These are phyloP conservation scores for bread wheat (Triticum aestivum) DNA, from an alignment of 176 grass and related monocot species.

Conservation along the genomic window DNA sequence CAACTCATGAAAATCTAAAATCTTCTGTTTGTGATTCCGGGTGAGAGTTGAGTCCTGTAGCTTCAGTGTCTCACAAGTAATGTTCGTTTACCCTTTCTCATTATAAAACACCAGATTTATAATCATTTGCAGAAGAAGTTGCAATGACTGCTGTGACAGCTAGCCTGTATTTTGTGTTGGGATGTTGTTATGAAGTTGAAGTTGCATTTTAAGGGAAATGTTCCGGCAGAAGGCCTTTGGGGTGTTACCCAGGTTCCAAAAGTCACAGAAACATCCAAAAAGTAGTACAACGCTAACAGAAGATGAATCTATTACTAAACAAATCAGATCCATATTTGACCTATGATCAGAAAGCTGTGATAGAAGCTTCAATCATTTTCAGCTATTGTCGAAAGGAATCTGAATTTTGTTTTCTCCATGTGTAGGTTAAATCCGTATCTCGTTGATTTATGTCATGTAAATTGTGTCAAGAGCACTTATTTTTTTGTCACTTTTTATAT, in stretches of 20 bases:
- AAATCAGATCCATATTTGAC: background rate
- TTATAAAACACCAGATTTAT: slow-evolving; percentile 9
- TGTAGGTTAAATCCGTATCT: background rate
- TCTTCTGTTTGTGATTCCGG: background rate
- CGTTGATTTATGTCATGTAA: background rate
- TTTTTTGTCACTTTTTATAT: background rate
- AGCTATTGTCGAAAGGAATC: background rate
- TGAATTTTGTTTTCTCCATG: background rate
- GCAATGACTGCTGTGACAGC: background rate
- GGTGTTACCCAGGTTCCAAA: background rate
- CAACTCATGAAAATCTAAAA: slow-evolving; percentile 1
- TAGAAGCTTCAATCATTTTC: background rate
- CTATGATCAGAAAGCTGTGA: background rate
- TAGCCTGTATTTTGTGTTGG: background rate
- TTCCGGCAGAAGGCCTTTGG: background rate
- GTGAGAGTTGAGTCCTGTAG: background rate
- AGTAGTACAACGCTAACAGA: background rate
- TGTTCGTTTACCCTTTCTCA: background rate
- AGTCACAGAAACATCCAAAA: background rate
- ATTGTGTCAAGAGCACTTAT: background rate
- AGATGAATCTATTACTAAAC: background rate
- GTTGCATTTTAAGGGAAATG: background rate
- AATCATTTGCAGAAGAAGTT: slow-evolving; percentile 15
- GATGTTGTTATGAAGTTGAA: background rate
- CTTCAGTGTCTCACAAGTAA: background rate